These are phyloP conservation scores for Sequoia sempervirens DNA, from an alignment of 75 land plant genomes.

Conservation along the genomic window DNA sequence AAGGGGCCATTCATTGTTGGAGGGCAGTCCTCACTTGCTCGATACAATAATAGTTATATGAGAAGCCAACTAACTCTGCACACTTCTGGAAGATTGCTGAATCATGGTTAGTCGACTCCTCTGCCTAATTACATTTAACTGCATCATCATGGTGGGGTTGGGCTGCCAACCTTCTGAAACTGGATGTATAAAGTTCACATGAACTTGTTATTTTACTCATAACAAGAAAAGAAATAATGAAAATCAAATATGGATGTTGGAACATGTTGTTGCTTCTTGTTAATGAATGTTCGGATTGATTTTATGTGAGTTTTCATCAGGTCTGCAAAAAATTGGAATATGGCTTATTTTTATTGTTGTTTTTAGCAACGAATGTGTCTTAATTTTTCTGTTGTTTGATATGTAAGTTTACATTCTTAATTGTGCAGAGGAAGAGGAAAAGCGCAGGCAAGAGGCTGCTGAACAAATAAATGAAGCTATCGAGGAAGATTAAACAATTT, in stretches of 20 bases:
- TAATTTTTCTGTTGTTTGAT: background rate
- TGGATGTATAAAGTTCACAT: background rate
- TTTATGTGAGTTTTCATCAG: background rate
- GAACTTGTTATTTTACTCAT: background rate
- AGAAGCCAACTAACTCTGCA: background rate
- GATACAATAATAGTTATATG: background rate
- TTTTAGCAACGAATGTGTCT: background rate
- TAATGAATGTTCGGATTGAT: background rate
- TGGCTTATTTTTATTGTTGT: background rate
- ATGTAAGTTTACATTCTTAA: background rate
- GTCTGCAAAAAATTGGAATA: background rate
- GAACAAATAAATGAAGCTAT: background rate
- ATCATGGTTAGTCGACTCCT: background rate
- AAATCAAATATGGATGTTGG: background rate
- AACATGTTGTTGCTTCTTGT: background rate
- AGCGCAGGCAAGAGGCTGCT: constrained; percentile 4
- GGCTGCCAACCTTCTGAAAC: background rate
- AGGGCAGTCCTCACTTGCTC: background rate
- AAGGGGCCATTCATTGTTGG: background rate
- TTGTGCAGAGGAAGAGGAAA: constrained; percentile 11
- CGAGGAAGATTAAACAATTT: constrained; percentile 7
- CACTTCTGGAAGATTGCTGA: background rate
- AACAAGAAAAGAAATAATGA: background rate
- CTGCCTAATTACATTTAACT: background rate
- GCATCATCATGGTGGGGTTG: background rate